Evolutionary conservation across 352 stramenopile species (phyloP).

Genomic region (Lagenidium sp.): DNA sequence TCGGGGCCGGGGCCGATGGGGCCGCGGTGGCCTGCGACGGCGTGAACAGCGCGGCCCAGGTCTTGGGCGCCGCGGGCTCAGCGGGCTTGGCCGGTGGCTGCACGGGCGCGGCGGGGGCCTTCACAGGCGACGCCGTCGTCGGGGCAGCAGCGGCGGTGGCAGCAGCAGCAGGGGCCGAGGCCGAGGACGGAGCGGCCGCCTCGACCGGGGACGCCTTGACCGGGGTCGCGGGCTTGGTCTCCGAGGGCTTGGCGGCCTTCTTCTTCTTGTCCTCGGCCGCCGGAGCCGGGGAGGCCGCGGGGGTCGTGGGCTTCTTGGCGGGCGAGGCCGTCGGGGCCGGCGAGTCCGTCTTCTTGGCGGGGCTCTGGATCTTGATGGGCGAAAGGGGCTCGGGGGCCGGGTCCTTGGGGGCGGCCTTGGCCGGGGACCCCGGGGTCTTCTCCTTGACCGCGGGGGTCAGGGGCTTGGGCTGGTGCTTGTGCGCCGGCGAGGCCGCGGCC

Average conservation of each 20-base stretch:
- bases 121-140: conserved; percentile 6
- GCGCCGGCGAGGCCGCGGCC: conserved; percentile 5
- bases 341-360: conserved; percentile 13
- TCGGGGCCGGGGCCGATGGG: conserved; percentile 7
- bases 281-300: too few species aligned
- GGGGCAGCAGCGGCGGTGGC: conserved; percentile 5
- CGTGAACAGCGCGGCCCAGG: conserved; percentile 47
- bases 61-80: conserved; percentile 36
- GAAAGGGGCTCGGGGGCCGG: background rate
- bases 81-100: conserved; percentile 8
- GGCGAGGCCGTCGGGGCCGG: conserved; percentile 27
- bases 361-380: background rate
- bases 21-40: conserved; percentile 8
- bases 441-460: conserved; percentile 9
- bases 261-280: too few species aligned
- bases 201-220: conserved; percentile 20
- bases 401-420: conserved; percentile 3
- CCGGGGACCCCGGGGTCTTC: conserved; percentile 13
- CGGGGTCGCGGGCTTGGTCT: conserved; percentile 21
- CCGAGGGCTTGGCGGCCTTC: conserved; percentile 25
- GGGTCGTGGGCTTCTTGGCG: conserved; percentile 22
- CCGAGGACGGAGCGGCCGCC: conserved; percentile 14
- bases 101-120: conserved; percentile 6
- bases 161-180: conserved; percentile 5
- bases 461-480: conserved; percentile 12